phyloP scores from a whole-genome alignment of 495 filamentous ascomycete species.

The Aspergillus indologenus region DNA sequence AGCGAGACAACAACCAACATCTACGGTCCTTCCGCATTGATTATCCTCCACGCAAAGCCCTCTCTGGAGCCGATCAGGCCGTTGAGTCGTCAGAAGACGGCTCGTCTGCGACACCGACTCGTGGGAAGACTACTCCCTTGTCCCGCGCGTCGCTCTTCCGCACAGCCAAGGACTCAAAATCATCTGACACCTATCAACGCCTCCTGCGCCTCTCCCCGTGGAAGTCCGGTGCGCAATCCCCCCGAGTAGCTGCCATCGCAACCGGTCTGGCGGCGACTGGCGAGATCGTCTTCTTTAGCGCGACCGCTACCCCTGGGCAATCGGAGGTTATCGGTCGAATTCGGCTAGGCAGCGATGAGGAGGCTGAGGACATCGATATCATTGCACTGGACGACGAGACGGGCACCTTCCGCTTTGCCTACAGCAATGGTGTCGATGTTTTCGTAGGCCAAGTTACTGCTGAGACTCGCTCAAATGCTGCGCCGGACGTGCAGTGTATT shows the following conservation, averaged over 20 bases:
- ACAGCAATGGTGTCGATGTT: conserved; percentile 77
- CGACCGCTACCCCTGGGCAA: conserved; percentile 50
- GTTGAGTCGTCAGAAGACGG: not conserved
- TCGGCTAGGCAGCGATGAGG: conserved; percentile 55
- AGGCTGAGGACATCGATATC: conserved; percentile 82
- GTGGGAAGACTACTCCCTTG: conserved; percentile 50
- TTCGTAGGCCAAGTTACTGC: conserved; percentile 43
- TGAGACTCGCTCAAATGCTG: conserved; percentile 40
- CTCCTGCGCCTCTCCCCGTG: conserved; percentile 68
- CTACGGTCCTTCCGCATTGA: conserved; percentile 74
- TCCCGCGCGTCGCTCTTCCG: conserved; percentile 64
- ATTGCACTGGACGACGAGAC: conserved; percentile 46
- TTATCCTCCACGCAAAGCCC: conserved; percentile 32
- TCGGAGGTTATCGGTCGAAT: conserved; percentile 67
- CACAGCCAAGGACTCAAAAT: conserved; percentile 37
- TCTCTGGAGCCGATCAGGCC: conserved; percentile 18
- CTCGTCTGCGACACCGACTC: conserved; percentile 1
- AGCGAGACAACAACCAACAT: conserved; percentile 81
- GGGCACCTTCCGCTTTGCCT: conserved; percentile 66
- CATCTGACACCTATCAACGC: conserved; percentile 73
- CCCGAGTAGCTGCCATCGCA: conserved; percentile 68
- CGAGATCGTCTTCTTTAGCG: conserved; percentile 78
- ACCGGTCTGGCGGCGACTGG: conserved; percentile 68
- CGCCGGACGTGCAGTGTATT: conserved; percentile 54
- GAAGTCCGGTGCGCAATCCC: conserved; percentile 35